A percentile compares a stretch with the other conserved stretches of the same genome.
phyloP scores from a whole-genome alignment of 2,329 filamentous ascomycete genomes.

The Reticulascus tulasneorum region DNA sequence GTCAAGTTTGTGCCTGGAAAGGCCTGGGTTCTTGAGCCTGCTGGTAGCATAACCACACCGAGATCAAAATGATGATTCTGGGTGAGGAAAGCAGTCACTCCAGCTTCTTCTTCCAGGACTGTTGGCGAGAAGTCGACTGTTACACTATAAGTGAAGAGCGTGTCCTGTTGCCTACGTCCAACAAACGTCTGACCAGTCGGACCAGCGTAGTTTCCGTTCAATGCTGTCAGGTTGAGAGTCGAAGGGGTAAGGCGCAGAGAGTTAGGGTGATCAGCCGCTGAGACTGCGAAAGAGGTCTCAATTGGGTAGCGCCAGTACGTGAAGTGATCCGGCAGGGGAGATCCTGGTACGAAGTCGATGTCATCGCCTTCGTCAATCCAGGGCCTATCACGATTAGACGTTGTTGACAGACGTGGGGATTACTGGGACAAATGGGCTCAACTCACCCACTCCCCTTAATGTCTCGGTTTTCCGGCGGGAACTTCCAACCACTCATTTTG shows the following conservation, averaged over 20 bases:
- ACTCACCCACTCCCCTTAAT: constrained; percentile 29
- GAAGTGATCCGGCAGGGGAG: constrained; percentile 47
- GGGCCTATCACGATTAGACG: not conserved
- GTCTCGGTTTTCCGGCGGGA: constrained; percentile 29
- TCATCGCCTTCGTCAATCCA: constrained; percentile 37
- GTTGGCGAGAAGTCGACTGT: constrained; percentile 39
- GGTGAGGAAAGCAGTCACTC: constrained; percentile 49
- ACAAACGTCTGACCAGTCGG: constrained; percentile 40
- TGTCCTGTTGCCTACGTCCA: constrained; percentile 50
- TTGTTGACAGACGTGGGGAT: too few species aligned
- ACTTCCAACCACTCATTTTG: constrained; percentile 28
- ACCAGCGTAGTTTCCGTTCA: constrained; percentile 37
- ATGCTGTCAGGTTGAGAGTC: constrained; percentile 48
- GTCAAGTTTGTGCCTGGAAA: constrained; percentile 2
- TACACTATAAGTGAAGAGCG: constrained; percentile 47
- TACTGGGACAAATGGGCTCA: too few species aligned
- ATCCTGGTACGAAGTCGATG: constrained; percentile 40
- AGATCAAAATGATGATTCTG: constrained; percentile 51
- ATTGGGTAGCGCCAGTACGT: constrained; percentile 52
- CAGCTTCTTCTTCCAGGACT: constrained; percentile 41
- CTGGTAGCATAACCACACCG: constrained; percentile 24
- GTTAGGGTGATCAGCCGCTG: constrained; percentile 34
- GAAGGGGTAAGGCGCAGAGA: constrained; percentile 45
- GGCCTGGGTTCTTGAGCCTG: constrained; percentile 1
- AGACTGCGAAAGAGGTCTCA: constrained; percentile 39